Evolutionary conservation across 2,329 filamentous ascomycete species (phyloP).

Genomic region (Penicillium brasilianum): DNA sequence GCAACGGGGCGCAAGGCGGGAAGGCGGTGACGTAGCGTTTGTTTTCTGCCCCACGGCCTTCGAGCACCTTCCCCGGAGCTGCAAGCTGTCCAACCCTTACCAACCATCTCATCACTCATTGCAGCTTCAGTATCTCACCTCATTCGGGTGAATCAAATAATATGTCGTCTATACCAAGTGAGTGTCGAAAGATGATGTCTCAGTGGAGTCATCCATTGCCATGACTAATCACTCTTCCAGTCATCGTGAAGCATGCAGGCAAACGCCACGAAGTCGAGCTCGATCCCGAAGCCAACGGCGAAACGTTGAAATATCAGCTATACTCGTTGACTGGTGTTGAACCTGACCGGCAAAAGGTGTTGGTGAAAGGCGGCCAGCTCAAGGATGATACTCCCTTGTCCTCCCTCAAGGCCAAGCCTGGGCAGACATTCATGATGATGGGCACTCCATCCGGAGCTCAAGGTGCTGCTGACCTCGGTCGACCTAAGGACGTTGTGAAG

Average conservation of each 20-base stretch:
- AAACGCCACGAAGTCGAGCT: slow-evolving; percentile 95
- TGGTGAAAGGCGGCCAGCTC: slow-evolving; percentile 91
- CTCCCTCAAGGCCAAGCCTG: slow-evolving; percentile 81
- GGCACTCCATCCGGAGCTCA: slow-evolving; percentile 77
- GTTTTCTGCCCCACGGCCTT: slow-evolving; percentile 36
- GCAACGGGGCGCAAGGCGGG: slow-evolving; percentile 6
- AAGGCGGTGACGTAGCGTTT: slow-evolving; percentile 26
- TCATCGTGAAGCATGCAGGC: slow-evolving; percentile 92
- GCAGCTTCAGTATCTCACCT: neutral
- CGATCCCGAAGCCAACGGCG: slow-evolving; percentile 80
- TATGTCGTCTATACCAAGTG: slow-evolving; percentile 64
- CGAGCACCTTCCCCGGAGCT: slow-evolving; percentile 20
- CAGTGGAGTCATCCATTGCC: neutral
- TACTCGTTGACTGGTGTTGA: slow-evolving; percentile 96
- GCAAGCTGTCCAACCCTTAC: slow-evolving; percentile 25
- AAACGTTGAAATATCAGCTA: slow-evolving; percentile 93
- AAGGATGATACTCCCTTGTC: slow-evolving; percentile 92
- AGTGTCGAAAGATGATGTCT: slow-evolving; percentile 25
- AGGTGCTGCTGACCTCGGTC: slow-evolving; percentile 63
- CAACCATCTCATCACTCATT: slow-evolving; percentile 19
- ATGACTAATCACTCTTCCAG: slow-evolving; percentile 54
- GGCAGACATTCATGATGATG: slow-evolving; percentile 94
- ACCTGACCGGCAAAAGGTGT: slow-evolving; percentile 92
- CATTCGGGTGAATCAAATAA: slow-evolving; percentile 17
- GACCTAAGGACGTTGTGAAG: slow-evolving; percentile 78